Evolutionary conservation across 495 filamentous ascomycete species (phyloP), one percentile per base, ranked within the genome.

Genomic region (Neurospora sp.): DNA sequence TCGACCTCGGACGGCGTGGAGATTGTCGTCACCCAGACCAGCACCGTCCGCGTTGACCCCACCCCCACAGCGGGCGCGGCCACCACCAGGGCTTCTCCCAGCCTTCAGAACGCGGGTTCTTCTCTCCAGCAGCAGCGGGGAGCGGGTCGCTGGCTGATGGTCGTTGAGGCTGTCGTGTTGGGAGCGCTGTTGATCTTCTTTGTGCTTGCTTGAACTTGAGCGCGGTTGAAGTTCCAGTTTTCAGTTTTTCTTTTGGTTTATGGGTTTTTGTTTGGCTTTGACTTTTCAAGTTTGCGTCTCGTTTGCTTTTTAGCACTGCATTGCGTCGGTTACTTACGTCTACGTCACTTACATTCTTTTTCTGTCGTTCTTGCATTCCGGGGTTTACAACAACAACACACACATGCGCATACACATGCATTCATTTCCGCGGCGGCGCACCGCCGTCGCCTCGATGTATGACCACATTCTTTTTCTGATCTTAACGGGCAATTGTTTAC

Each of bases 1-100:
- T 80, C 77, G 10, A 85, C 82, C 0, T 75, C 79, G 10, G 75
- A 81, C 72, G 84, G 84, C 14, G 79, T 70, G 8, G 77, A 80
- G 72, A 74, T 81, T 16, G 72, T 76, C 65, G 70, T 81, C 8
- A 78, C 76, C 16, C 68, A 69, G 27, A 79, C 77, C 3, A 74
- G 75, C 4, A 79, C 69, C 42, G 81, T 83, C 22, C 69, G 48
- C 16, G 75, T 73, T 7, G 73, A 74, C 8, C 73, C 74, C 1
- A 48, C 17, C 1, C 40, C 72, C 1, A 74, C 73, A 31, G 44
- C 61, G 41, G 72, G 72, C 5, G 73, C 71, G 8, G 69, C 71
- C 61, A 75, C 76, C 9, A 71, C 75, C 3, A 75, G 69, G 40
- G 53, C 75, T 3, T 45, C 73, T 2, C 79, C 79, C 16, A 80